Evolutionary conservation across 768 basidiomycete genomes (phyloP), one percentile per base, ranked within the genome.

Genomic region (Kwoniella sp.): DNA sequence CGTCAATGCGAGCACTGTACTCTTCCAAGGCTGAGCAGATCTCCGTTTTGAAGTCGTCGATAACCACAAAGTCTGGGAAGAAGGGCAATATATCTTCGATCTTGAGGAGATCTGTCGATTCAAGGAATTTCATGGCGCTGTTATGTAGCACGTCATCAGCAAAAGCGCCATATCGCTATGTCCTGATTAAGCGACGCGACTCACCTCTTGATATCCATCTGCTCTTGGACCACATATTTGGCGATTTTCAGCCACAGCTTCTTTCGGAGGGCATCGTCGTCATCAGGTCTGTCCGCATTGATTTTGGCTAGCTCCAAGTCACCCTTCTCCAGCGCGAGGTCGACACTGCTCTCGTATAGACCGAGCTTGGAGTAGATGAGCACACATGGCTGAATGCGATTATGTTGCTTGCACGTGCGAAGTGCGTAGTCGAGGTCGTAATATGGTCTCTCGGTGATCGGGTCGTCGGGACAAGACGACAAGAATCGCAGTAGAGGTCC

Each of bases 1-100:
- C 83, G 58, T 94, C 93, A 52, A 98, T 98, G 72, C 93, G 91
- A 20, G 88, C 86, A 47, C 92, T 91, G 78, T 97, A 98, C 1
- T 90, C 90, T 78, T 99, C 95, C 69, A 99, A 83, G 0, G 96
- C 96, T 66, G 89, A 89, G 55, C 94, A 95, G 70, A 98, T 98
- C 82, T 98, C 95, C 73, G 95, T 91, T 80, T 99, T 99, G 86
- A 99, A 98, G 78, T 98, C 96, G 78, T 98, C 96, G 70, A 99
- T 97, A 65, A 97, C 91, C 13, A 95, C 93, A 77, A 99, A 99
- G 82, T 98, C 95, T 1, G 96, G 95, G 87, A 99, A 98, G 88
- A 98, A 99, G 4, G 96, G 96, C 20, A 99, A 83, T 67, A 99
- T 96, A 76, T 99, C 96, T 78, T 99, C 96, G 69, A 99, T 95